Percentiles rank a stretch among this genome's conserved stretches.
phyloP scores from a whole-genome alignment of 192 early-diverging fungal species.

The Podochytrium sp. region DNA sequence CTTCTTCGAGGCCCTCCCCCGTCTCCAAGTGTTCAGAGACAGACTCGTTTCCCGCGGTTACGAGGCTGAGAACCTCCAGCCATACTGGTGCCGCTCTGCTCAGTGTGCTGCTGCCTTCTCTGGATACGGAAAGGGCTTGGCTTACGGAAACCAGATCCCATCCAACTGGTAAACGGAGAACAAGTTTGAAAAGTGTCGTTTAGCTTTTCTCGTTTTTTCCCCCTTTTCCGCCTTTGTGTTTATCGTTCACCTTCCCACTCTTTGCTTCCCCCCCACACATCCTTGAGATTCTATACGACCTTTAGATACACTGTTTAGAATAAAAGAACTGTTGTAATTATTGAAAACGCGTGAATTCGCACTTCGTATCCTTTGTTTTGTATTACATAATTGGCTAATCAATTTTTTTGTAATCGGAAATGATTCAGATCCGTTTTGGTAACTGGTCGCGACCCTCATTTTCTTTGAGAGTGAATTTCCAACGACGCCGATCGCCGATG shows the following conservation, averaged over 20 bases:
- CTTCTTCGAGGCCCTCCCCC: slow-evolving; percentile 12
- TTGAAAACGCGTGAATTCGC: neutral
- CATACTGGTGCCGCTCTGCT: slow-evolving; percentile 14
- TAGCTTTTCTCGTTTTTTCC: no score
- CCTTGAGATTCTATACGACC: neutral
- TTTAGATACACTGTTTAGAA: neutral
- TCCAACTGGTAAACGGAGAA: neutral
- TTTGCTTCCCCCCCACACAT: neutral
- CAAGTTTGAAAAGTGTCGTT: no score
- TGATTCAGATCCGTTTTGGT: no score
- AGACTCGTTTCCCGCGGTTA: slow-evolving; percentile 11
- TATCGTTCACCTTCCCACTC: neutral
- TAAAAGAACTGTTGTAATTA: no score
- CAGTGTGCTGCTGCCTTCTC: slow-evolving; percentile 14
- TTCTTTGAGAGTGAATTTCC: no score
- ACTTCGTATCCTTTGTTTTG: no score
- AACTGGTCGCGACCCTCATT: no score
- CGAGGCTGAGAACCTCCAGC: slow-evolving; percentile 14
- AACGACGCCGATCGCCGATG: no score
- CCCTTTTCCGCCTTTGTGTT: no score
- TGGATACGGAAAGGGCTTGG: neutral
- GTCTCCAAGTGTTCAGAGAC: slow-evolving; percentile 16
- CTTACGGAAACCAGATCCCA: slow-evolving; percentile 5
- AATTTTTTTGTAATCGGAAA: no score
- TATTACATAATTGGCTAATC: no score